Conservation (phyloP, 495 filamentous ascomycete genomes). For the Penicillium longicatenatum region DNA sequence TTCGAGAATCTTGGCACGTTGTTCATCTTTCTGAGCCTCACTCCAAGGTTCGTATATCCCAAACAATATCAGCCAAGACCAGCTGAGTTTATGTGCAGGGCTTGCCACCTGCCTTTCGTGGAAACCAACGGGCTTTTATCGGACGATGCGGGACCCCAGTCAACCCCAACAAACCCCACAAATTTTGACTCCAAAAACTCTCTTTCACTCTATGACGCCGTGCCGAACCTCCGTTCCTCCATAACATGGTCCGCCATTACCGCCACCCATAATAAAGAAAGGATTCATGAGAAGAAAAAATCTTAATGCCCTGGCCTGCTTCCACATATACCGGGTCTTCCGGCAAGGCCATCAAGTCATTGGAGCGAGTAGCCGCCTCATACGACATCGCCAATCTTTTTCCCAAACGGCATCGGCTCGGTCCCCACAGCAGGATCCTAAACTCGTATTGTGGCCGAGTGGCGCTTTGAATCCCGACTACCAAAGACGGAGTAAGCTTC, state of each 20-base stretch:
- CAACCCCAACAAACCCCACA: slow-evolving; percentile 16
- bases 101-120: slow-evolving; percentile 11
- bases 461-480: not conserved
- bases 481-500: slow-evolving; percentile 12
- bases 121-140: slow-evolving; percentile 19
- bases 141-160: slow-evolving; percentile 12
- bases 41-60: not conserved
- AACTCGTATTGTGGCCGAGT: slow-evolving; percentile 1
- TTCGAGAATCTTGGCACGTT: too few species aligned
- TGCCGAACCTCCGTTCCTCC: slow-evolving; percentile 1
- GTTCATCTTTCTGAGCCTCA: not conserved
- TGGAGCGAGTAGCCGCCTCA: not conserved
- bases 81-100: too few species aligned
- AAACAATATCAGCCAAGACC: not conserved
- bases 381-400: slow-evolving; percentile 2
- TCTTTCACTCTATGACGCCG: slow-evolving; percentile 18
- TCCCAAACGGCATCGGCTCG: not conserved
- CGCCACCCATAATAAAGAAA: not conserved
- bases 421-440: not conserved
- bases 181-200: slow-evolving; percentile 12
- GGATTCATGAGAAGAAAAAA: not conserved
- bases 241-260: not conserved
- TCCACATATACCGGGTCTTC: slow-evolving; percentile 4
- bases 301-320: slow-evolving; percentile 1
- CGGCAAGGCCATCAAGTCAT: slow-evolving; percentile 4